Evolutionary conservation across 2,329 filamentous ascomycete species (phyloP).

Genomic region (Colletotrichum eleusines): DNA sequence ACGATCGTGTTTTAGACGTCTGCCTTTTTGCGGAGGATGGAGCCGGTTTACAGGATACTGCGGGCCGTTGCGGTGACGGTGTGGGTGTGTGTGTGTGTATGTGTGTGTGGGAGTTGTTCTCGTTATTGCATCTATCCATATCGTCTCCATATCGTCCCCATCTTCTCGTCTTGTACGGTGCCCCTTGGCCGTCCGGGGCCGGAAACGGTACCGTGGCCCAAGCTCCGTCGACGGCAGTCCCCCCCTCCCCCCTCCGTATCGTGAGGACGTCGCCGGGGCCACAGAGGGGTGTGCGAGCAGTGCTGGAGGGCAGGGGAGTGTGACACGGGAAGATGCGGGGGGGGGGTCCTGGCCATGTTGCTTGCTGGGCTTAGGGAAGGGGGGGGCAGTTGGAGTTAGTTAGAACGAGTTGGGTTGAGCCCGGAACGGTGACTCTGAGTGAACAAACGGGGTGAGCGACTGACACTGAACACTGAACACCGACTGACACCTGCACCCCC

Average conservation of each 20-base stretch:
- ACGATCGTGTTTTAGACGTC: neutral
- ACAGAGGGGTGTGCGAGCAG: neutral
- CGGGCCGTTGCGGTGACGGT: neutral
- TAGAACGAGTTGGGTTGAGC: neutral
- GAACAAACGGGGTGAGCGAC: neutral
- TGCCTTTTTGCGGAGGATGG: neutral
- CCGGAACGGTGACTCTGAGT: neutral
- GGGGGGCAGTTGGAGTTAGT: neutral
- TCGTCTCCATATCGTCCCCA: neutral
- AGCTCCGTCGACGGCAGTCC: constrained; percentile 7
- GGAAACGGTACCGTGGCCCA: neutral
- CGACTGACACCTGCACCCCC: neutral
- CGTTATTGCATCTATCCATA: constrained; percentile 37
- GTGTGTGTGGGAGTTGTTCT: no score
- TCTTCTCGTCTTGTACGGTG: neutral
- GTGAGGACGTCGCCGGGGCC: neutral
- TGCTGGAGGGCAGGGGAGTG: neutral
- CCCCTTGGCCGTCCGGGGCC: neutral
- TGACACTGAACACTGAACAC: no score
- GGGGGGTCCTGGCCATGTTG: neutral
- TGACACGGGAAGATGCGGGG: neutral
- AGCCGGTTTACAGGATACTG: neutral
- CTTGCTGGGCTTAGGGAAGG: no score
- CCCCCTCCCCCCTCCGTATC: neutral
- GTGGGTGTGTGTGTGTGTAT: no score